Base-by-base conservation (phyloP, 257 asterid genomes). In the Plectranthus barbatus region DNA sequence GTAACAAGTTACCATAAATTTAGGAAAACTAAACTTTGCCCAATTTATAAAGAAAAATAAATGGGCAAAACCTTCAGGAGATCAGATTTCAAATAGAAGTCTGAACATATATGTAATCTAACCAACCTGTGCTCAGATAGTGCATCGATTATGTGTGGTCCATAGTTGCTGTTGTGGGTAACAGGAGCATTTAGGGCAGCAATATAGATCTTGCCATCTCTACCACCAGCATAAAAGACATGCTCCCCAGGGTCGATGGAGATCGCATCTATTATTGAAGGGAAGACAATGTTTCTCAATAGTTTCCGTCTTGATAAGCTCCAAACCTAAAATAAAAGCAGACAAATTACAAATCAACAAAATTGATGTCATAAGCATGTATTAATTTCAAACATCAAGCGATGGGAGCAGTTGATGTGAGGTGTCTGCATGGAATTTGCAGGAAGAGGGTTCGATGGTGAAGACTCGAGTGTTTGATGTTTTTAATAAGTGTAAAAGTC, bases 131-230 rank as follows among this genome's bases (percentile, higher is more conserved):
- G 97, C 74, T 87, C 94, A 50, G 92, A 82, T 19, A 84, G 65
- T 60, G 90, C 70, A 54, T 88, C 96, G 31, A 84, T 70, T 58
- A 92, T 83, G 68, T 89, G 86, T 13, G 44, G 21, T 53, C 91
- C 97, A 60, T 80, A 81, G 45, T 64, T 79, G 77, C 75, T 73
- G 76, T 56, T 78, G 71, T 82, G 65, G 68, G 76, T 62, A 15
- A 55, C 79, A 44, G 76, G 82, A 68, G 89, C 85, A 82, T 80
- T 79, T 66, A 93, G 73, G 66, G 84, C 86, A 36, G 78, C 95
- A 51, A 85, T 81, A 74, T 90, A 86, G 78, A 90, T 86, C 71
- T 83, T 91, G 50, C 98, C 98, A 80, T 91, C 97, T 78, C 93
- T 82, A 55, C 94, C 85, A 76, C 97, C 95, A 7, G 99, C 99